Evolutionary conservation across 306 rosid genomes (phyloP), one percentile per base, ranked within the genome.

Genomic region (Corylus avellana): DNA sequence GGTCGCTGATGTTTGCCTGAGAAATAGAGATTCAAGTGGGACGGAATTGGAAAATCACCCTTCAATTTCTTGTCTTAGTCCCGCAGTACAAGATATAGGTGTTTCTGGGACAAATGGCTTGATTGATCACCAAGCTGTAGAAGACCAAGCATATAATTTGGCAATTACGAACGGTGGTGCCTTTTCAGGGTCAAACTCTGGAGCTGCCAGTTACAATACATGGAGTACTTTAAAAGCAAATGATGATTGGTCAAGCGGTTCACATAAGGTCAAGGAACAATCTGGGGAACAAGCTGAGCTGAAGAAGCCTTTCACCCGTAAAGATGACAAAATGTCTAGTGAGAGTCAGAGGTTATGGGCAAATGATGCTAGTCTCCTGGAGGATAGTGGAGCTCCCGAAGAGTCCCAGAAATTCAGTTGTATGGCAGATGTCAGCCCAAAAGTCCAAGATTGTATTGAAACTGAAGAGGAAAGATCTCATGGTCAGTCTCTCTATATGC

Each of bases 211-310:
- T 63, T 77, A 62, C 42, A 39, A 4, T 77, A 12, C 47, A 8
- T 72, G 14, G 73, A 51, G 76, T 77, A 51, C 54, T 50, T 74
- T 53, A 50, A 50, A 37, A 72, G 74, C 29, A 66, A 70, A 62
- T 44, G 66, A 22, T 66, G 79, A 82, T 72, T 74, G 57, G 78
- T 78, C 70, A 75, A 84, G 77, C 42, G 53, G 75, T 42, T 68
- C 48, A 59, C 59, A 73, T 22, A 61, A 67, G 71, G 74, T 35
- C 57, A 50, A 35, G 68, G 83, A 68, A 59, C 79, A 73, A 80
- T 46, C 55, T 55, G 63, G 66, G 69, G 83, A 79, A 70, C 87
- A 75, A 83, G 83, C 73, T 76, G 87, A 84, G 74, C 66, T 81
- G 50, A 68, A 55, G 70, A 78, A 66, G 77, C 77, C 76, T 54